Evolutionary conservation across 345 rosid species (phyloP), one percentile per base, ranked within the genome.

Genomic region (Eutrema yunnanense): DNA sequence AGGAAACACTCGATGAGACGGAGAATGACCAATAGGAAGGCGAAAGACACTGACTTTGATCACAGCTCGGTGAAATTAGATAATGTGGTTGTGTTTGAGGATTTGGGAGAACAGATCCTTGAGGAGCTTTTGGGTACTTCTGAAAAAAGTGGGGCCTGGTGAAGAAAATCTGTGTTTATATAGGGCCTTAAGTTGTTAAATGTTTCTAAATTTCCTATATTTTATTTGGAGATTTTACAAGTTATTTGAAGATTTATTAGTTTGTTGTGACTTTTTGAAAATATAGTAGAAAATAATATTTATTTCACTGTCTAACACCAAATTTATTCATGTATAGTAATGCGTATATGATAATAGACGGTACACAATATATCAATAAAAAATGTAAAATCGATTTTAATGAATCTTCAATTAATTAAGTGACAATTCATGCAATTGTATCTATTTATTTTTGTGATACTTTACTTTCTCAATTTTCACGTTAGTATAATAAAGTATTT

Each of bases 1-100:
- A 86, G 91, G 44, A 89, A 80, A 69, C 96, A 93, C 52, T 86
- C 94, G 3, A 79, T 89, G 92, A 85, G 81, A 73, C 75, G 89
- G 64, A 90, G 85, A 80, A 73, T 72, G 81, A 65, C 51, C 13
- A 70, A 71, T 65, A 82, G 77, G 65, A 72, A 58, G 71, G 85
- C 74, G 53, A 82, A 68, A 69, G 86, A 83, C 9, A 32, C 3
- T 34, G 76, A 50, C 65, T 76, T 57, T 62, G 79, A 63, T 70
- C 52, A 76, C 38, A 6, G 71, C 7, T 74, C 84, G 3, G 46
- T 64, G 42, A 80, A 78, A 47, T 48, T 81, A 37, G 82, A 84
- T 32, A 87, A 86, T 73, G 83, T 78, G 12, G 81, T 90, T 66
- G 92, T 87, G 5, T 73, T 90, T 41, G 96, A 93, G 80, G 98